Base-by-base conservation (phyloP, 108 stramenopile species). In the Nitzschia inconspicua region DNA sequence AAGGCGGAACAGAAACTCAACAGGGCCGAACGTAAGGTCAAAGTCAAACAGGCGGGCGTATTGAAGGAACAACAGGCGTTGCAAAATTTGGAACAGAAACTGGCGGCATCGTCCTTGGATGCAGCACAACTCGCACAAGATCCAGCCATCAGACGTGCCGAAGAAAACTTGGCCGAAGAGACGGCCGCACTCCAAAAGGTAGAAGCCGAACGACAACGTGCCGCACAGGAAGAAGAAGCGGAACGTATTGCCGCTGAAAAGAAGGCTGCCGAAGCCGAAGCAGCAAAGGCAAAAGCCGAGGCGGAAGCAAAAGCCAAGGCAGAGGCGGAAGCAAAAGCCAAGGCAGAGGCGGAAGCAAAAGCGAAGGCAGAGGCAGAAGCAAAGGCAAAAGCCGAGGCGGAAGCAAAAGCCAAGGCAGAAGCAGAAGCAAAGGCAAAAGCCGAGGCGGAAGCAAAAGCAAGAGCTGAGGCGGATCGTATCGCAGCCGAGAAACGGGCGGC, bases 371-470 rank as follows among this genome's bases (percentile, higher is more conserved):
- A 26, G 14, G 14, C 5, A 58, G 22, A 24, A 13, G 55, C 27
- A 7, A n/a, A n/a, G n/a, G n/a, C n/a, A n/a, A n/a, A n/a, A n/a
- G 44, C 44, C 44, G 30, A 49, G 31, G 46, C 46, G 14, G 62
- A 40, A 31, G 44, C 44, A 55, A 19, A 53, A 16, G 64, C 50
- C 9, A 56, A 55, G 0, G 31, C 39, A 30, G 47, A 66, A 32
- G 29, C 35, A 19, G 57, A 44, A 6, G 23, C 41, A 19, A 44
- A 66, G 20, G 48, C 22, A 49, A 43, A 61, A 49, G 47, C 46
- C 22, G 47, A 49, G 14, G 9, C 39, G 8, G 18, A 14, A 39
- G 65, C 65, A 6, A 30, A 49, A 25, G 35, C 51, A 28, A 41
- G 20, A 29, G 62, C 42, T 5, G 40, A 63, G 50, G 40, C 44